Evolutionary conservation across 306 rosid genomes (phyloP).

Genomic region (Pterocarpus macrocarpus): DNA sequence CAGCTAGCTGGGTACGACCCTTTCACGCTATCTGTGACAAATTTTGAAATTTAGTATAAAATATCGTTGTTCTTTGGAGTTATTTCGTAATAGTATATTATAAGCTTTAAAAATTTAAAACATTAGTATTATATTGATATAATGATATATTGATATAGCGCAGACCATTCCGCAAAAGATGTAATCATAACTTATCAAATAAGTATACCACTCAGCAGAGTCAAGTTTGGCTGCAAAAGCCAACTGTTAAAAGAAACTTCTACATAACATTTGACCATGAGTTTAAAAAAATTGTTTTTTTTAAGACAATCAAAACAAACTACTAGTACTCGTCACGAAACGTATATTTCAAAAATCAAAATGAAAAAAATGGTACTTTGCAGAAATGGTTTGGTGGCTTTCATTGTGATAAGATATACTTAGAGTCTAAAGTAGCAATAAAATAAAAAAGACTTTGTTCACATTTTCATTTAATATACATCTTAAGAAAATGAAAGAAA

Average conservation of each 20-base stretch:
- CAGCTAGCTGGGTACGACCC: neutral
- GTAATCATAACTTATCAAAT: neutral
- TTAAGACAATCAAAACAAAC: neutral
- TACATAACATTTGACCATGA: neutral
- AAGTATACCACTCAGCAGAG: neutral
- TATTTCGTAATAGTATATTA: no score
- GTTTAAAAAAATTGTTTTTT: neutral
- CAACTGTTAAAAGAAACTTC: neutral
- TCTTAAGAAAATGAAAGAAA: no score
- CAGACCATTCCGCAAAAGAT: neutral
- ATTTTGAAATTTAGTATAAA: neutral
- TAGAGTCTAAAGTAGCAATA: no score
- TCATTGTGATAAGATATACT: no score
- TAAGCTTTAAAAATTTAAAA: no score
- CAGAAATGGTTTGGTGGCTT: no score
- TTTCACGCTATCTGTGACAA: neutral
- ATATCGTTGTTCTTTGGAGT: neutral
- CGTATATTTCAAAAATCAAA: neutral
- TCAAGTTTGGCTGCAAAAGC: slow-evolving; percentile 3
- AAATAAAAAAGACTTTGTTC: no score
- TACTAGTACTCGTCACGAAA: no score
- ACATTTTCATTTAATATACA: no score
- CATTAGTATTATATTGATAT: neutral
- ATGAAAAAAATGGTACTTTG: no score
- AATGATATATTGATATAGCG: neutral